Base-by-base conservation (phyloP, 2,329 filamentous ascomycete genomes). In the Ophiostoma sp. region DNA sequence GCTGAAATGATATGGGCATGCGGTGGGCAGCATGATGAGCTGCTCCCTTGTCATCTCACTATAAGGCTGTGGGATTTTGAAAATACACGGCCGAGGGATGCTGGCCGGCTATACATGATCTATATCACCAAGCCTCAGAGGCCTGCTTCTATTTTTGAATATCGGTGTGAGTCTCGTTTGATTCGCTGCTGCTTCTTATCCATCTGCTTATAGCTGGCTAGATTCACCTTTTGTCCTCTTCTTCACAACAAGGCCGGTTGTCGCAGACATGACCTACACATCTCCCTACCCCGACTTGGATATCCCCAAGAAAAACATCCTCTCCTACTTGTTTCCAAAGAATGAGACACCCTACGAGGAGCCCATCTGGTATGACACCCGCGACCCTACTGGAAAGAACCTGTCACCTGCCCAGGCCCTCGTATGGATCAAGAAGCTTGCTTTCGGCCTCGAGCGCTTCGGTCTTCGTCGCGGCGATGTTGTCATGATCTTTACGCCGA, bases 401-500 rank as follows among this genome's bases (percentile, higher is more conserved):
- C 75, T 86, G 8, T 84, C 82, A 0, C 80, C 82, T 0, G 76
- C 76, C 44, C 78, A 84, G 72, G 74, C 81, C 38, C 72, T 86
- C 42, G 73, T 76, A 77, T 86, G 83, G 83, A 78, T 82, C 52
- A 83, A 81, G 73, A 77, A 83, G 68, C 73, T 87, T n/a, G 81
- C 79, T 0, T 75, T 77, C 49, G 83, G 84, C 4, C 76, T 92
- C 36, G 81, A 81, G 63, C 82, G 83, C 67, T 82, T 84, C n/a
- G 91, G 90, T 1, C 78, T 94, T 18, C 78, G 86, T 69, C 79
- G 81, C 0, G 89, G 89, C 11, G 90, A 93, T 72, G 85, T 89
- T 3, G 85, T 94, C 3, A 78, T 93, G 63, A 79, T 93, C 42
- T 93, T 89, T 78, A 88, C 89, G 0, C 85, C 86, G n/a, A 94